Evolutionary conservation across 139 green algal genomes (phyloP).

Genomic region (Micractinium conductrix): DNA sequence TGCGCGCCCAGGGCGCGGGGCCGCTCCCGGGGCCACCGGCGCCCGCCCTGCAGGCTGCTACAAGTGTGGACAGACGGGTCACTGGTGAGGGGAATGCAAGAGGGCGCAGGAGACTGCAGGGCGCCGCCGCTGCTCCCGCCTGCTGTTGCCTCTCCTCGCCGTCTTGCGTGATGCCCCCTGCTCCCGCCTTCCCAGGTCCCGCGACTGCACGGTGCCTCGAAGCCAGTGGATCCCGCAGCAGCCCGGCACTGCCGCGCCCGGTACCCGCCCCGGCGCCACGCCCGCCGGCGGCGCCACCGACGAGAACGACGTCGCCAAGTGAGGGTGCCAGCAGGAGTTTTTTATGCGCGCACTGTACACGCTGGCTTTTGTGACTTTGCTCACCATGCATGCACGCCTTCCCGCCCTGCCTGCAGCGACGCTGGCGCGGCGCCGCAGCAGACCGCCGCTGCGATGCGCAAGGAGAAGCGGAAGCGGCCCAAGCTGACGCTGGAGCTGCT

Average conservation of each 20-base stretch:
- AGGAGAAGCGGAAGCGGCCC: slow-evolving; percentile 44
- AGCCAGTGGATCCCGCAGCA: slow-evolving; percentile 30
- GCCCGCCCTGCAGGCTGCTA: slow-evolving; percentile 48
- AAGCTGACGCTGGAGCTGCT: slow-evolving; percentile 60
- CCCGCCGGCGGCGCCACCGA: neutral
- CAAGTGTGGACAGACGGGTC: slow-evolving; percentile 58
- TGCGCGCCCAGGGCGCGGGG: no score
- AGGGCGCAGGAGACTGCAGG: no score
- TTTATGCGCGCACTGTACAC: neutral
- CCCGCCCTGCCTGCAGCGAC: neutral
- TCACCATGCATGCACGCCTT: neutral
- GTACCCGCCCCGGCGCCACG: neutral
- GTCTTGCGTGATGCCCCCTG: neutral
- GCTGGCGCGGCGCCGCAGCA: neutral
- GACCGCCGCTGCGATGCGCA: slow-evolving; percentile 1
- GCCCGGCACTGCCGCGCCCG: neutral
- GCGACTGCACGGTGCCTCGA: slow-evolving; percentile 52
- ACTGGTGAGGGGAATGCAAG: no score
- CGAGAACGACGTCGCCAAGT: no score
- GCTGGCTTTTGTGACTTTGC: no score
- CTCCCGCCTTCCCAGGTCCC: neutral
- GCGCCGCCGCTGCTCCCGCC: no score
- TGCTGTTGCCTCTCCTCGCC: neutral
- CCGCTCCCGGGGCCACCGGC: no score
- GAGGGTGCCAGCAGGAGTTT: neutral